Base-by-base conservation (phyloP, 192 early-diverging fungal species). In the Phycomyces nitens region DNA sequence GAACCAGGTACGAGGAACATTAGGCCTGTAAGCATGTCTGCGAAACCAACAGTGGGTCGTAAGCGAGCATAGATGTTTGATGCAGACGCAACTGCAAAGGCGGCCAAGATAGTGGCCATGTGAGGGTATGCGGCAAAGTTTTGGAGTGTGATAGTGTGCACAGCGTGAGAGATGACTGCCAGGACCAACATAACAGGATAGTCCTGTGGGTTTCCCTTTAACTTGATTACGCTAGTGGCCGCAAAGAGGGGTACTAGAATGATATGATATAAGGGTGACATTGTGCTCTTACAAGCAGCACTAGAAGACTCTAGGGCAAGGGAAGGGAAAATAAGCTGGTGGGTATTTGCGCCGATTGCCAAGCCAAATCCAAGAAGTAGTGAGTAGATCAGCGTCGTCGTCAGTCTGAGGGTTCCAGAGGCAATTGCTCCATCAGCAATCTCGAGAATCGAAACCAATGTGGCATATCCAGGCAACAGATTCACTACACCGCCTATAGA, bases 1-100 rank as follows among this genome's bases (percentile, higher is more conserved):
- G 63, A 56, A 3, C 63, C 63, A 38, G 63, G 63, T 10, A 65
- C 63, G n/a, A 65, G n/a, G 47, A 65, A 65, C 53, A 65, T n/a
- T 15, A 65, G 23, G 0, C 63, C 63, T 5, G 63, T 57, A 7
- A 65, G 55, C 63, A 65, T 65, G 6, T 65, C 63, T n/a, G 54
- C 63, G 49, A 65, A 65, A 8, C 63, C 63, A 21, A 65, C 43
- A 0, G 63, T 65, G 4, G 63, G 34, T 21, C 34, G n/a, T 41
- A 65, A 26, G 10, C 63, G 53, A n/a, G 63, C 63, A 56, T 65
- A 65, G 15, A 65, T 49, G 38, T 65, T 65, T 7, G 63, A 53
- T 12, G 38, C 26, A 20, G 54, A 44, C 0, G 54, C 53, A 34
- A 65, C 42, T 27, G 41, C n/a, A 56, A 65, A 65, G 9, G 63